Evolutionary conservation across 192 early-diverging fungal genomes (phyloP).

Genomic region (Borealophlyctis nickersoniae): DNA sequence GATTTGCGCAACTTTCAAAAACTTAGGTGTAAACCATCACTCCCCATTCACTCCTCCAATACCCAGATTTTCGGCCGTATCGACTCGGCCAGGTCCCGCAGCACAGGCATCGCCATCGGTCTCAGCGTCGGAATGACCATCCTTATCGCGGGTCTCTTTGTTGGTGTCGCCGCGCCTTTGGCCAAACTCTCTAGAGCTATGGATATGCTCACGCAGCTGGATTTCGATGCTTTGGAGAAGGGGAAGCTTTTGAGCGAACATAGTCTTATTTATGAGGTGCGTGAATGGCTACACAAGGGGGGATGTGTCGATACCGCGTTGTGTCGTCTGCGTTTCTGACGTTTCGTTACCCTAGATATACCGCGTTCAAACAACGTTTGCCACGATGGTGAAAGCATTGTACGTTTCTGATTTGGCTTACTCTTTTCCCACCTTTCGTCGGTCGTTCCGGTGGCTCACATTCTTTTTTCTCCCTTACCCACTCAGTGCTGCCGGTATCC

Average conservation of each 20-base stretch:
- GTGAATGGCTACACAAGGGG: not conserved
- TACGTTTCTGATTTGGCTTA: too few relatives aligned
- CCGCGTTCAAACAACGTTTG: too few relatives aligned
- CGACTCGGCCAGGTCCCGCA: not conserved
- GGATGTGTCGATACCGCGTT: too few relatives aligned
- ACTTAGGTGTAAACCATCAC: not conserved
- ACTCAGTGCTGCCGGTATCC: too few relatives aligned
- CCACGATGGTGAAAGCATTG: too few relatives aligned
- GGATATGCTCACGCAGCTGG: conserved; percentile 3
- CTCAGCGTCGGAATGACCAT: not conserved
- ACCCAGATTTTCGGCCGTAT: conserved; percentile 1
- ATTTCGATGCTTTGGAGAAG: conserved; percentile 5
- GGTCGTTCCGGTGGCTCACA: too few relatives aligned
- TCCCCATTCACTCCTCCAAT: too few relatives aligned
- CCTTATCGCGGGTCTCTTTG: conserved; percentile 7
- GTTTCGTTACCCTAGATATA: not conserved
- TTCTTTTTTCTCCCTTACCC: too few relatives aligned
- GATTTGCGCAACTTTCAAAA: not conserved
- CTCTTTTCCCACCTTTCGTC: too few relatives aligned
- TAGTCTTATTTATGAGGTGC: not conserved
- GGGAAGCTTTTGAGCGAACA: conserved; percentile 4
- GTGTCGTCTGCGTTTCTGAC: too few relatives aligned
- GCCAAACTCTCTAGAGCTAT: not conserved
- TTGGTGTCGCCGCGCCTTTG: not conserved
- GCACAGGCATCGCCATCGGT: conserved; percentile 11